phyloP scores from a whole-genome alignment of 805 yeast species.

The Zygosaccharomyces pseudorouxii region DNA sequence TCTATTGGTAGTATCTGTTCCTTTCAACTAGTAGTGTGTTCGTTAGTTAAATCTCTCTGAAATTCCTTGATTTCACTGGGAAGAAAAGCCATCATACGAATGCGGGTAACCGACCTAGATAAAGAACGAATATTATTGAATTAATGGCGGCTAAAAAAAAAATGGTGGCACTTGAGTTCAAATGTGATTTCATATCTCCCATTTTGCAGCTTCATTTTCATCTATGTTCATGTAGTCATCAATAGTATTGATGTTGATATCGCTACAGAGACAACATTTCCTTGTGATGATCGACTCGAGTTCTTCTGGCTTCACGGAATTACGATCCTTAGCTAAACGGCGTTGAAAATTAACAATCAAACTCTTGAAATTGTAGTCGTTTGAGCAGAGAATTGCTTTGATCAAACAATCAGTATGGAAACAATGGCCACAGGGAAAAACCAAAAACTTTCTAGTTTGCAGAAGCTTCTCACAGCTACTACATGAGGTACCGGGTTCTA shows the following conservation, averaged over 20 bases:
- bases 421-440: conserved; percentile 86
- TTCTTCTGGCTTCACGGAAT: conserved; percentile 37
- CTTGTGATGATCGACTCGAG: conserved; percentile 56
- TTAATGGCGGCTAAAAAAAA: not conserved
- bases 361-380: conserved; percentile 63
- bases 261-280: conserved; percentile 76
- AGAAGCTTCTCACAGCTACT: conserved; percentile 63
- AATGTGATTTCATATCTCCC: conserved; percentile 39
- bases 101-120: not conserved
- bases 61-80: not conserved
- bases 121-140: not conserved
- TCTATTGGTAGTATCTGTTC: not conserved
- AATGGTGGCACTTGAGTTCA: not conserved
- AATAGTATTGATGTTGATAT: conserved; percentile 59
- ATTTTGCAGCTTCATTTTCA: conserved; percentile 40
- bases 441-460: conserved; percentile 65
- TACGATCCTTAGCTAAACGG: conserved; percentile 25
- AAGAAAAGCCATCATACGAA: not conserved
- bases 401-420: conserved; percentile 88
- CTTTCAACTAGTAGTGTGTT: not conserved
- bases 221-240: conserved; percentile 55
- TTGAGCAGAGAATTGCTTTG: conserved; percentile 51
- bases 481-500: conserved; percentile 85
- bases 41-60: not conserved
- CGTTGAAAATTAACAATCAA: conserved; percentile 44